A percentile compares a stretch with the other conserved stretches of the same genome.
Conservation (phyloP, 1,284 basidiomycete genomes). For the Moesziomyces parantarcticus region DNA sequence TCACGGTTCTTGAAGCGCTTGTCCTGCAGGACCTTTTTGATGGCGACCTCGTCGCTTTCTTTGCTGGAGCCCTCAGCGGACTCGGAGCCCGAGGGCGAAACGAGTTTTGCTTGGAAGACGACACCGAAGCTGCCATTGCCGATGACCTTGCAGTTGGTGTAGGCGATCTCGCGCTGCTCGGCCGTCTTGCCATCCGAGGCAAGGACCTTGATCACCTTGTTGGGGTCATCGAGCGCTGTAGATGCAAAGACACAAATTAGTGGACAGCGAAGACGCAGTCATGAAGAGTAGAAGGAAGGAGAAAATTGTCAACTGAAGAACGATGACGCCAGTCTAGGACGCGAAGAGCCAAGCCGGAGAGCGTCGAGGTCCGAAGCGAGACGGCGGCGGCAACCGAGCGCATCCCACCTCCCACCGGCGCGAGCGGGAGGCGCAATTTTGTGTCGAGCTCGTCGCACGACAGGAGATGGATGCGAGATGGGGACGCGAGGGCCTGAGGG, state of each 20-base stretch:
- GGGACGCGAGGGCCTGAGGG: too few relatives aligned
- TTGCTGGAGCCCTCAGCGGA: constrained; percentile 44
- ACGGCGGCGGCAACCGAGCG: too few relatives aligned
- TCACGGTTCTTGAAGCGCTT: constrained; percentile 99
- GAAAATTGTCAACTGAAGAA: background rate
- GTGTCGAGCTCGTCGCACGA: too few relatives aligned
- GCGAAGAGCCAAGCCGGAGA: too few relatives aligned
- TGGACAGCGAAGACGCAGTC: background rate
- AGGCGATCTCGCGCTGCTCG: constrained; percentile 86
- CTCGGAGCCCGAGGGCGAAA: constrained; percentile 67
- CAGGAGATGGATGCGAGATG: background rate
- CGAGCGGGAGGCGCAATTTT: too few relatives aligned
- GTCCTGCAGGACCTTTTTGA: constrained; percentile 99
- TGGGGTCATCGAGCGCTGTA: constrained; percentile 80
- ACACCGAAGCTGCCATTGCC: constrained; percentile 99
- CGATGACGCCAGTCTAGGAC: too few relatives aligned
- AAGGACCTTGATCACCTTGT: constrained; percentile 91
- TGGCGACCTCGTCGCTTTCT: constrained; percentile 79
- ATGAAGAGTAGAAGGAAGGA: background rate
- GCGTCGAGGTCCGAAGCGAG: too few relatives aligned
- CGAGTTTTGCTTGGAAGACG: constrained; percentile 81
- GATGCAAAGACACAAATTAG: background rate
- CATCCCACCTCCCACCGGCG: too few relatives aligned
- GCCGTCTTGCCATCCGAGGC: constrained; percentile 95
- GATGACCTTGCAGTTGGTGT: constrained; percentile 97